A percentile compares a stretch with the other conserved stretches of the same genome.
Conservation (phyloP, 2,329 filamentous ascomycete genomes). For the Ophiocordyceps camponoti-saundersi region DNA sequence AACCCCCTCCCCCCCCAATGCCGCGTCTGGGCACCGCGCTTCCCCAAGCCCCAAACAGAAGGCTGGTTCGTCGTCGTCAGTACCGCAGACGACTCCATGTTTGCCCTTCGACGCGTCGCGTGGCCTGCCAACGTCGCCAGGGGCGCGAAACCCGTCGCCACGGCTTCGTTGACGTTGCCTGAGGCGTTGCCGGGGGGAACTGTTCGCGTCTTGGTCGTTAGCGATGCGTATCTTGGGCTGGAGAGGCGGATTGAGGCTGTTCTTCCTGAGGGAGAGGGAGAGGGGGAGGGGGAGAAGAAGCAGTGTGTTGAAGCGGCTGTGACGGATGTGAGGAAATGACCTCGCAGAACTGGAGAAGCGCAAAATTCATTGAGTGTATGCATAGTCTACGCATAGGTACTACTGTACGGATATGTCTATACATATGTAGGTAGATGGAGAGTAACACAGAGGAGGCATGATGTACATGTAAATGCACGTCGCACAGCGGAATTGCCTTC, state of each 20-base stretch:
- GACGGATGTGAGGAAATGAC: no score
- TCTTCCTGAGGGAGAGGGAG: conserved; percentile 23
- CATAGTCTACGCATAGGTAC: no score
- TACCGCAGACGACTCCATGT: conserved; percentile 60
- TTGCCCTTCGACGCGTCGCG: conserved; percentile 72
- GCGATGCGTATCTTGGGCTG: conserved; percentile 77
- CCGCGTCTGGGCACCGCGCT: conserved; percentile 71
- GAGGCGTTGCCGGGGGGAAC: conserved; percentile 33
- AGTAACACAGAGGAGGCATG: no score
- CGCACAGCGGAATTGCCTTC: no score
- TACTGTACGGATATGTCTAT: no score
- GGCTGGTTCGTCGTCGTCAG: conserved; percentile 79
- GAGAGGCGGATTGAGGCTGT: conserved; percentile 32
- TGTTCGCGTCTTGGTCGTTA: conserved; percentile 61
- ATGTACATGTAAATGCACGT: no score
- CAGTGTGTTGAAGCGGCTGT: no score
- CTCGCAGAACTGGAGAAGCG: no score
- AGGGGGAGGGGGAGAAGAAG: background rate
- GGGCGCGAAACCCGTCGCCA: conserved; percentile 32
- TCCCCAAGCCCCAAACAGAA: conserved; percentile 88
- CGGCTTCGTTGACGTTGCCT: conserved; percentile 43
- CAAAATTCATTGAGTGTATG: no score
- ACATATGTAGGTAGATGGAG: no score
- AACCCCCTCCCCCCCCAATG: conserved; percentile 51
- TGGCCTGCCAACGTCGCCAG: conserved; percentile 36